Evolutionary conservation across 2,329 filamentous ascomycete species (phyloP), one percentile per base, ranked within the genome.

Genomic region (Canariomyces notabilis): DNA sequence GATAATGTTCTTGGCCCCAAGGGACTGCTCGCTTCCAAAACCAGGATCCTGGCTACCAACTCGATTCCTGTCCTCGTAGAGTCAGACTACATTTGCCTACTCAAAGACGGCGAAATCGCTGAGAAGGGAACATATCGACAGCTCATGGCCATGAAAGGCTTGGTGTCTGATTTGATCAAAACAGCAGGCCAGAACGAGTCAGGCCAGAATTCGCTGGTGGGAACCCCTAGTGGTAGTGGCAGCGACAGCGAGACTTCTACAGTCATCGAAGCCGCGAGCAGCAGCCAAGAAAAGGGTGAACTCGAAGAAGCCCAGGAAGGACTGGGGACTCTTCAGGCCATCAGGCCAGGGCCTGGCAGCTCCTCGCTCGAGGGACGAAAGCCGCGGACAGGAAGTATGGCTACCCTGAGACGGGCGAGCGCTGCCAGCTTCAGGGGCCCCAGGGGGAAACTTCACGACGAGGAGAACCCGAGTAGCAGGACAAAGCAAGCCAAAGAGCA

Each of bases 111-210:
- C 42, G 82, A 82, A 50, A 82, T 97, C 44, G 75, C 86, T 31
- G 93, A 98, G 64, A 83, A 84, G 57, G 93, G 93, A 32, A 95
- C 90, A 1, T 97, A 93, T 65, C 82, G 85, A 56, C 87, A 96
- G 63, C 76, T 97, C 26, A 82, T 95, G 67, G 89, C 90, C 6
- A 94, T 94, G 83, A 95, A 93, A 69, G 91, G 91, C 32, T 82
- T 93, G 53, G 86, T 98, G 46, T 79, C 85, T 19, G 88, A 87
- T 42, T 75, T 98, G 26, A 82, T 97, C 62, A 88, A 82, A 62
- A 86, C 87, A 8, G 80, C 85, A 3, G 82, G 82, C 41, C 77
- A 81, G 43, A 77, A 80, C 16, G 64, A 68, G 23, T 74, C 72
- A 2, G 64, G 64, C 2, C 56, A 65, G 11, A 61, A 60, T 6